Base-by-base conservation (phyloP, 306 rosid species). In the Casuarina cunninghamiana region DNA sequence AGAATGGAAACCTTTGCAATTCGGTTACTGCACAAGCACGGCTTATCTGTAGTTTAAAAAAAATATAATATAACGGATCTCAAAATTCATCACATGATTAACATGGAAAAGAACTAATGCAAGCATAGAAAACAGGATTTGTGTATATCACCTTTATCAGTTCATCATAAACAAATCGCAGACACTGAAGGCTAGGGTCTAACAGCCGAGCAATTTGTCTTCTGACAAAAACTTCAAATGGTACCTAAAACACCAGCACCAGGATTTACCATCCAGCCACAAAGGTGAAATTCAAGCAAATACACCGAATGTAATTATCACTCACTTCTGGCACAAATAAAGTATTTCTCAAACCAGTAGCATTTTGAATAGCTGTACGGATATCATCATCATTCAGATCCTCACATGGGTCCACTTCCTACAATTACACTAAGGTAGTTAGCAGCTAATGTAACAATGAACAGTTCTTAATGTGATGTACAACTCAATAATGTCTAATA, bases 181-280 rank as follows among this genome's bases (percentile, higher is more conserved):
- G 80, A 76, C 89, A 86, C 72, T 86, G 89, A 73, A 78, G 81
- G 78, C 89, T 81, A 11, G 89, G 89, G 73, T 83, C 84, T 51
- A 83, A 75, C 72, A 86, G 74, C 58, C 82, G 83, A 75, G 77
- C 72, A 44, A 83, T 86, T 77, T 86, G 87, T 68, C 85, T 72
- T 49, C 81, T 79, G 49, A 86, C 79, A 53, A 83, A 76, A 69
- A 69, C 72, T 83, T 83, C 82, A 75, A 86, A 86, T 21, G 89
- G 89, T 39, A 81, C 82, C 89, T 86, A 70, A 76, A 43, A 43
- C 44, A 68, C 35, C 44, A 78, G 53, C 1, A 49, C 69, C n/a
- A 58, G 48, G 58, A 70, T 11, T 17, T 68, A 74, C 54, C 35
- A 77, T 21, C 75, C 78, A 21, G 58, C n/a, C 67, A 19, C 4